Conservation (phyloP, 805 yeast genomes). For the Lachancea quebecensis region DNA sequence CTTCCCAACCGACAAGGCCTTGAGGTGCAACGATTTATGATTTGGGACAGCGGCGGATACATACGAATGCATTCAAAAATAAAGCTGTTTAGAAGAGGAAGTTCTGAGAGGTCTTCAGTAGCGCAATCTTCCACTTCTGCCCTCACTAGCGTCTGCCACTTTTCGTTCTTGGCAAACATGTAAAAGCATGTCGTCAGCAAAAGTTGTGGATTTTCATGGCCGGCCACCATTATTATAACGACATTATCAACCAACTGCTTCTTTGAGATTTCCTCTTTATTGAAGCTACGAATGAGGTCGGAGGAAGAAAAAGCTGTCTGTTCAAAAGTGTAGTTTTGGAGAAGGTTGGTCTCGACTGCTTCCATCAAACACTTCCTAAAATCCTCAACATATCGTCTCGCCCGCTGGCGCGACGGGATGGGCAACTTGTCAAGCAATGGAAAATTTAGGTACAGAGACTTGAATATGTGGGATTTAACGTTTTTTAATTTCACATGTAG, state of each 20-base stretch:
- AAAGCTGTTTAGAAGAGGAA: slow-evolving; percentile 31
- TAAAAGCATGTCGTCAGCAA: slow-evolving; percentile 42
- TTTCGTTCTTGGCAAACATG: slow-evolving; percentile 37
- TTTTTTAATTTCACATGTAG: slow-evolving; percentile 34
- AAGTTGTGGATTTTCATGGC: slow-evolving; percentile 58
- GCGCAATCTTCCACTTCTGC: slow-evolving; percentile 7
- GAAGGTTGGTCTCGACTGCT: slow-evolving; percentile 31
- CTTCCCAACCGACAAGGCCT: slow-evolving; percentile 35
- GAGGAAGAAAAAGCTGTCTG: slow-evolving; percentile 37
- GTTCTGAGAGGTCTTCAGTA: slow-evolving; percentile 12
- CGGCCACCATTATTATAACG: slow-evolving; percentile 51
- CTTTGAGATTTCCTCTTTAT: slow-evolving; percentile 33
- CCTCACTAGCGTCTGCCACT: slow-evolving; percentile 32
- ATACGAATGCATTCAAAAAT: slow-evolving; percentile 43
- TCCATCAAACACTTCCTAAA: slow-evolving; percentile 36
- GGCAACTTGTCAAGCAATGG: slow-evolving; percentile 48
- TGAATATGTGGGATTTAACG: slow-evolving; percentile 47
- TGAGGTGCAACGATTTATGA: slow-evolving; percentile 44
- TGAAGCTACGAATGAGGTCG: slow-evolving; percentile 36
- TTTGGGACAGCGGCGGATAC: slow-evolving; percentile 52
- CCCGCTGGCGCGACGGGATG: slow-evolving; percentile 40
- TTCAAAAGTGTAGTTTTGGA: slow-evolving; percentile 27
- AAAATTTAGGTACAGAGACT: slow-evolving; percentile 47
- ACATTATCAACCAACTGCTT: slow-evolving; percentile 48
- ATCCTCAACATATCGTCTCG: slow-evolving; percentile 36